Evolutionary conservation across 768 basidiomycete genomes (phyloP).

Genomic region (Rickenella mellea): DNA sequence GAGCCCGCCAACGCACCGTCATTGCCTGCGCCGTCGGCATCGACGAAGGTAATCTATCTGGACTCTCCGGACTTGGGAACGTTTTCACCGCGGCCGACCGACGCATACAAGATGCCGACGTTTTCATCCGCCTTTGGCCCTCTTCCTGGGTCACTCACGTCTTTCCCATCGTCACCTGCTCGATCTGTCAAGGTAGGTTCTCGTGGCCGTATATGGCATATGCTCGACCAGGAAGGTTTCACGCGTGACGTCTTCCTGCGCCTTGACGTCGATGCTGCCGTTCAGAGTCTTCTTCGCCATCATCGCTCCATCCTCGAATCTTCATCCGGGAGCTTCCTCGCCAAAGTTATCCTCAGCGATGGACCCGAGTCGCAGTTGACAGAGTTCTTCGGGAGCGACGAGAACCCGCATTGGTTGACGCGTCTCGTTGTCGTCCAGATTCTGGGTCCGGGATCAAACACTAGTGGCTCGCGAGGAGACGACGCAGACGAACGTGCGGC

Average conservation of each 20-base stretch:
- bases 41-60: constrained; percentile 41
- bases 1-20: constrained; percentile 8
- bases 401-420: constrained; percentile 75
- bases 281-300: constrained; percentile 53
- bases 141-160: constrained; percentile 10
- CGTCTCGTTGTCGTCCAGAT: constrained; percentile 63
- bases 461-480: constrained; percentile 20
- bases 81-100: constrained; percentile 46
- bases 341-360: background rate
- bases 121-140: constrained; percentile 35
- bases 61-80: constrained; percentile 36
- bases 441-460: constrained; percentile 47
- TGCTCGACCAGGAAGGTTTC: constrained; percentile 56
- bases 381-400: constrained; percentile 58
- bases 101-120: constrained; percentile 28
- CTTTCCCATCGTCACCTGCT: constrained; percentile 1
- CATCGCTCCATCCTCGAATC: constrained; percentile 28
- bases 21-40: constrained; percentile 29
- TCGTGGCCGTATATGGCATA: constrained; percentile 31
- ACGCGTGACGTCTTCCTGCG: constrained; percentile 55
- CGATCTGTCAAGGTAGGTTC: constrained; percentile 4
- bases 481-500: constrained; percentile 20
- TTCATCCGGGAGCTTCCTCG: no score
- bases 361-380: constrained; percentile 4
- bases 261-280: constrained; percentile 53